phyloP scores from a whole-genome alignment of 2,329 filamentous ascomycete genomes.

The Aspergillaceae sp. region DNA sequence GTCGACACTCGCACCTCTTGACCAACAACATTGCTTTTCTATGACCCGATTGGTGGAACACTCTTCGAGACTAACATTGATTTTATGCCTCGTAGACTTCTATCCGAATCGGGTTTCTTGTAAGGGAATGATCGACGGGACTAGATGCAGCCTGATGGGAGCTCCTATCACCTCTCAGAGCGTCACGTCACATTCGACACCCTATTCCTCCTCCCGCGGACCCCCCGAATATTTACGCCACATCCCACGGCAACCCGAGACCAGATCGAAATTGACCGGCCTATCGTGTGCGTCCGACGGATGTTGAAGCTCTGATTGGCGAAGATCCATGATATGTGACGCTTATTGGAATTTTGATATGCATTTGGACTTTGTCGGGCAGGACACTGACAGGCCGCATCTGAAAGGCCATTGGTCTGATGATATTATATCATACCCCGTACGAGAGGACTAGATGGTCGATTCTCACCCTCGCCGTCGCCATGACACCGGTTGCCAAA shows the following conservation, averaged over 20 bases:
- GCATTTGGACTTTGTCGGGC: background rate
- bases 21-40: conserved; percentile 7
- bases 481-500: no score
- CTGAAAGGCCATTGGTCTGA: no score
- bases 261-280: background rate
- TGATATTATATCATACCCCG: no score
- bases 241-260: conserved; percentile 7
- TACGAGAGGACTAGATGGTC: no score
- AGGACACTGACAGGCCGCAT: background rate
- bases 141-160: no score
- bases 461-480: no score
- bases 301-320: background rate
- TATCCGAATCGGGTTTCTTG: conserved; percentile 42
- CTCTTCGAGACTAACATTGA: conserved; percentile 23
- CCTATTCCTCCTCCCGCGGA: no score
- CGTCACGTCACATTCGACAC: no score
- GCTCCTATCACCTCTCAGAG: no score
- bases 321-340: background rate
- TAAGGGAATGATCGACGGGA: conserved; percentile 18
- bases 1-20: conserved; percentile 26
- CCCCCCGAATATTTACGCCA: conserved; percentile 1
- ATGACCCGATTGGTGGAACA: conserved; percentile 6
- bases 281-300: background rate
- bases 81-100: conserved; percentile 31
- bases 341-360: background rate